phyloP scores from a whole-genome alignment of 1,284 basidiomycete species.

The Boletus mariae region DNA sequence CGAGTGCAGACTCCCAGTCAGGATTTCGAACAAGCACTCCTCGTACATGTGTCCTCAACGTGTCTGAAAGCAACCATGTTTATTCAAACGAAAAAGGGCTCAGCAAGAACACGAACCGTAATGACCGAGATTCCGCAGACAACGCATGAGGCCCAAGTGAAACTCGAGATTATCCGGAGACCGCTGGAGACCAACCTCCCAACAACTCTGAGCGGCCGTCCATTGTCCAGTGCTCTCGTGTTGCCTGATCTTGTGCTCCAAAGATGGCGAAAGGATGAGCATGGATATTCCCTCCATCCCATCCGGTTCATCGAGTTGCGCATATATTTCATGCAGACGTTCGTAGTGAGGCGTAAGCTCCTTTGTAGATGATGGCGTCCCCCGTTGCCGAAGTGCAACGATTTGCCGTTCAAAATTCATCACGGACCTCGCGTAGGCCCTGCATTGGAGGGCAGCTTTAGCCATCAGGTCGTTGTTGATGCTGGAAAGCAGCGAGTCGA shows the following conservation, averaged over 20 bases:
- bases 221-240: constrained; percentile 97
- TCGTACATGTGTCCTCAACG: constrained; percentile 90
- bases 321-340: constrained; percentile 92
- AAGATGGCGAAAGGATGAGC: constrained; percentile 81
- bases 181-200: constrained; percentile 96
- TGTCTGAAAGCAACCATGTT: constrained; percentile 56
- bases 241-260: constrained; percentile 97
- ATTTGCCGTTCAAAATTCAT: constrained; percentile 93
- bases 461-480: constrained; percentile 91
- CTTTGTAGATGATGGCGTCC: constrained; percentile 36
- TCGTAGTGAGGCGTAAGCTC: constrained; percentile 84
- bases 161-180: constrained; percentile 85
- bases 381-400: constrained; percentile 45
- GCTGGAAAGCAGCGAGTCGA: constrained; percentile 78
- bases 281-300: constrained; percentile 99
- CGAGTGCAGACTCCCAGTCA: constrained; percentile 77
- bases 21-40: constrained; percentile 87
- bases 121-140: constrained; percentile 93
- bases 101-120: constrained; percentile 68
- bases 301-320: constrained; percentile 95
- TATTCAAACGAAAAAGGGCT: neutral
- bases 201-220: constrained; percentile 99
- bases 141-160: constrained; percentile 88
- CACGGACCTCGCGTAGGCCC: constrained; percentile 89
- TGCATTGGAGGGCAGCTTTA: constrained; percentile 90